Evolutionary conservation across 345 rosid species (phyloP), one percentile per base, ranked within the genome.

Genomic region (Dipteronia dyeriana): DNA sequence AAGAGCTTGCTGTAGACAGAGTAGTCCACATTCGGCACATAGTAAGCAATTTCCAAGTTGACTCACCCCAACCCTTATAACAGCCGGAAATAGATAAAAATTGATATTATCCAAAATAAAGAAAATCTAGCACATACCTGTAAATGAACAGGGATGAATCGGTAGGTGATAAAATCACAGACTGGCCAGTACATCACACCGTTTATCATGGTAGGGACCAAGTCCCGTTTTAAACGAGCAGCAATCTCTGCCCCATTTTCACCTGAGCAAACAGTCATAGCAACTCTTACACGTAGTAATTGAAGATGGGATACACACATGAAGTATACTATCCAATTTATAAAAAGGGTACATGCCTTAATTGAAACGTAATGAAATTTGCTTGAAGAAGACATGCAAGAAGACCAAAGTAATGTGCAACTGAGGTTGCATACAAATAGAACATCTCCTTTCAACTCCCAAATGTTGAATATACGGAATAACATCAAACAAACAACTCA

Each of bases 181-280:
- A 88, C 0, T 20, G 98, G 96, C 98, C 99, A 93, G 84, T 93
- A 95, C 92, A 92, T 87, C 64, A 90, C 77, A 31, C 96, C 97
- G 41, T 82, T 90, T 20, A 86, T 61, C 88, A 93, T 5, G 14
- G 97, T 91, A 0, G 98, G 96, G 38, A 92, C 63, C 75, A 92
- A 76, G 86, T 92, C 98, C 49, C 98, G 84, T 81, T 88, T 90
- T 80, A 95, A 81, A 74, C 97, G 86, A 16, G 94, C 91, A 79
- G 88, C 64, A 78, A 91, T 85, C 78, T 91, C 93, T 3, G 77
- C 59, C 59, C 80, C 51, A 13, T 71, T 87, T 87, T 95, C 98
- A 78, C 99, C 99, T 93, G 84, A 64, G 71, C 23, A 54, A 67
- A 70, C 54, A 79, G 81, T 43, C 54, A 71, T 38, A 34, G 22